Evolutionary conservation across 2,329 filamentous ascomycete genomes (phyloP), one percentile per base, ranked within the genome.

Genomic region (Claviceps sp.): DNA sequence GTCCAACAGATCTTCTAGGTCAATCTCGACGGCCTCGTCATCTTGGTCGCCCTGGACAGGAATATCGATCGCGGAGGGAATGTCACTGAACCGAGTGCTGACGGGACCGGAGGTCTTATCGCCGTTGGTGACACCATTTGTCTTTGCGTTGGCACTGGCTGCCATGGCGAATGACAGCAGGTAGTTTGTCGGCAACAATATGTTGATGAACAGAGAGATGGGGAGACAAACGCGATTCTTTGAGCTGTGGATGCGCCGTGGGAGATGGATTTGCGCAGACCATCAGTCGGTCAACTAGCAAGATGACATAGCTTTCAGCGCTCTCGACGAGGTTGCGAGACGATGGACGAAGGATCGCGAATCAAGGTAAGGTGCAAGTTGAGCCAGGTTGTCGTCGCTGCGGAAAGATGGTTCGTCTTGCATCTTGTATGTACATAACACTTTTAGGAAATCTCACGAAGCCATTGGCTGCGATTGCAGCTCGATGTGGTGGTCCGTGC

Each of bases 1-100:
- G 66, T 97, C 93, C 54, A 90, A 80, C 40, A 96, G 82, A 57
- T 91, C 88, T 64, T 90, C 85, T 50, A 97, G 80, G 64, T 94
- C 88, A 62, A 98, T 88, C 71, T 97, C 93, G 66, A 98, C 93
- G 50, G 79, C 80, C 62, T 89, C 80, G 57, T 83, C 80, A 59
- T 83, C 80, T 57, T 78, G 73, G 60, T 82, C 80, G 55, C 75
- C 75, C 57, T 81, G 77, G 8, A 83, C 79, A 16, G 80, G 80
- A 54, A 85, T 80, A 60, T 84, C 81, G 64, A 85, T 82, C 47
- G 79, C 77, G 16, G 75, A 71, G 50, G 81, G 80, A 55, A 85
- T 82, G 57, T 83, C 78, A 54, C 78, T 76, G 63, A 83, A 85
- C 57, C 81, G 78, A 58, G 71, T 74, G 69, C 75, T 78, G 54